A percentile compares a stretch with the other conserved stretches of the same genome.
These are phyloP conservation scores for Trichosphaerium sp. DNA, from an alignment of 78 protist genomes.

Conservation along the genomic window DNA sequence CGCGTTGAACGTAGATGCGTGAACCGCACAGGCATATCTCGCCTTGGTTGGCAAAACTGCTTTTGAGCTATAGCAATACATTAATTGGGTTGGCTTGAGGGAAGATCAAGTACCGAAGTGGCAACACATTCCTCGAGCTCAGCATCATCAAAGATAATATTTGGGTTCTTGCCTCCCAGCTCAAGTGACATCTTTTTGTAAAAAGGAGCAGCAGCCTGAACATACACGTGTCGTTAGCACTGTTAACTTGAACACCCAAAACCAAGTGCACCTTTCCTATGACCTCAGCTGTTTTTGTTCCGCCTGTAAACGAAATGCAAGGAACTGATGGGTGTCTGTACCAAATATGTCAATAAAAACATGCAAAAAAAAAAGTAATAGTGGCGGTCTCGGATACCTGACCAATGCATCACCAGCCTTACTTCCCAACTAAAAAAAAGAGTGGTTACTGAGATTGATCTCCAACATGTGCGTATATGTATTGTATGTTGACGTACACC, in stretches of 20 bases:
- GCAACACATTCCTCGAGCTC: conserved; percentile 21
- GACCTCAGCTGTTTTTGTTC: conserved; percentile 66
- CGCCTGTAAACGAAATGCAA: conserved; percentile 77
- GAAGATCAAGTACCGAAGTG: conserved; percentile 16
- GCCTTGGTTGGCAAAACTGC: conserved; percentile 43
- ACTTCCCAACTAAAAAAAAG: conserved; percentile 20
- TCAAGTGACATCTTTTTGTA: conserved; percentile 72
- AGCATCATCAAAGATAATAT: conserved; percentile 49
- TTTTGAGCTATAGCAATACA: conserved; percentile 2
- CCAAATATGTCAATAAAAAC: background rate
- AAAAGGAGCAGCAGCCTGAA: conserved; percentile 26
- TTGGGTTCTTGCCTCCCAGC: conserved; percentile 85
- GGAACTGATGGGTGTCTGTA: conserved; percentile 46
- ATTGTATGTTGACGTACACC: conserved; percentile 52
- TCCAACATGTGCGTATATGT: no score
- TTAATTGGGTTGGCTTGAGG: conserved; percentile 37
- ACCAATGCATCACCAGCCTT: conserved; percentile 41
- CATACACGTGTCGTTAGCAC: no score
- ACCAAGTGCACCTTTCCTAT: background rate
- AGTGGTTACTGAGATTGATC: no score
- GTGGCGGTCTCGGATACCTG: background rate
- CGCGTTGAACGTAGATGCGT: conserved; percentile 57
- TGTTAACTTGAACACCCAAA: no score
- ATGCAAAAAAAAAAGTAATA: background rate
- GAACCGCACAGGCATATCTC: conserved; percentile 82